Evolutionary conservation across 192 early-diverging fungal species (phyloP).

Genomic region (Coemansia sp.): DNA sequence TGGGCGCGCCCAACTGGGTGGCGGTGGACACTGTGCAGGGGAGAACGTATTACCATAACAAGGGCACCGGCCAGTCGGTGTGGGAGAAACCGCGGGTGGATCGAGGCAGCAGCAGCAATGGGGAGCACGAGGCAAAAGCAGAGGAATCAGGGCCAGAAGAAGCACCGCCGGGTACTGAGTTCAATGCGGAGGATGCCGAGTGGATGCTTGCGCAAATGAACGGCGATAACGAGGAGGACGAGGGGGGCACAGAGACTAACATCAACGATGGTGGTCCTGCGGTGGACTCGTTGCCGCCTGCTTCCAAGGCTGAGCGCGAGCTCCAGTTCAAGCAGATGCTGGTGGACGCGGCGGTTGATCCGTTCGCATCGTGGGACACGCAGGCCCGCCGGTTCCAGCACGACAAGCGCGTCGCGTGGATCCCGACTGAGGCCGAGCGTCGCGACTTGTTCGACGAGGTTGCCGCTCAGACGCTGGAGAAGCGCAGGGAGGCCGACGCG

Average conservation of each 20-base stretch:
- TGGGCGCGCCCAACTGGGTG: constrained; percentile 6
- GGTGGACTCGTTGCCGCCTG: too few species aligned
- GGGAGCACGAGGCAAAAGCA: not conserved
- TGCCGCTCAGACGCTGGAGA: constrained; percentile 16
- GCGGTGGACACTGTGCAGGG: constrained; percentile 38
- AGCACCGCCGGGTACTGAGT: constrained; percentile 24
- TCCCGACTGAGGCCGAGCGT: constrained; percentile 17
- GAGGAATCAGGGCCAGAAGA: not conserved
- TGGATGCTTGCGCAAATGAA: constrained; percentile 54
- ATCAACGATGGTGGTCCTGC: too few species aligned
- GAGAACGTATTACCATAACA: constrained; percentile 37
- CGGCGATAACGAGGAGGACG: constrained; percentile 1
- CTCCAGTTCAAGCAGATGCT: constrained; percentile 40
- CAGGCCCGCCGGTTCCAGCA: constrained; percentile 3
- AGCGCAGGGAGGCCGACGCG: constrained; percentile 8
- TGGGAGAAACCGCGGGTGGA: constrained; percentile 25
- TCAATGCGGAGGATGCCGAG: constrained; percentile 47
- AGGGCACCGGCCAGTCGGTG: constrained; percentile 10
- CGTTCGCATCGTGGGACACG: constrained; percentile 43
- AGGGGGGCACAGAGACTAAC: not conserved
- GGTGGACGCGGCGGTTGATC: constrained; percentile 16
- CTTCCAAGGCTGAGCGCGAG: constrained; percentile 12
- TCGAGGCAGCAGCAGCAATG: not conserved
- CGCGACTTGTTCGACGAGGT: constrained; percentile 37
- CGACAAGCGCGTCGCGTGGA: constrained; percentile 17